Evolutionary conservation across 306 rosid genomes (phyloP), one percentile per base, ranked within the genome.

Genomic region (Spatholobus suberectus): DNA sequence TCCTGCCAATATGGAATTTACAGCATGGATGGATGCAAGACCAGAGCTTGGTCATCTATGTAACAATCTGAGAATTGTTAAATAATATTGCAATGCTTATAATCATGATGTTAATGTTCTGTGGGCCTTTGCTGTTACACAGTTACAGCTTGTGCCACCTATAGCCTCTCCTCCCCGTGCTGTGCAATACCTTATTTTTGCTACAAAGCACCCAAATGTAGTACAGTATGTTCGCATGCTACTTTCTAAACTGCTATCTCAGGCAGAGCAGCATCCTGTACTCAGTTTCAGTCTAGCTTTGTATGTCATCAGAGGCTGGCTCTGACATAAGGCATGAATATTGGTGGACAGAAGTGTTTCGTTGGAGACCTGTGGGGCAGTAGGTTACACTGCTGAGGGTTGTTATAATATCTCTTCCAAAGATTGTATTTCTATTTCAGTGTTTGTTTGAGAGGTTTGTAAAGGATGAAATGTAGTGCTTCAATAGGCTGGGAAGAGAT

Each of bases 11-110:
- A 77, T 40, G 85, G 73, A 82, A 59, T 91, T 91, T 63, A n/a
- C 89, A 27, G 87, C 90, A 5, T 93, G 97, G 97, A 93, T 93
- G 95, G 74, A 87, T 24, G 96, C 89, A 9, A 86, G 97, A 85
- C 97, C 96, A 72, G 97, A 93, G 86, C 95, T 93, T 29, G 96
- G 94, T 74, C 97, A 93, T 86, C 84, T 93, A 52, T 93, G 90
- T 83, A 90, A 90, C 79, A 93, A 93, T 85, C 96, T 93, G 14
- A 84, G 94, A 83, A 89, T 93, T 20, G 96, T 90, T 81, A 91
- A 90, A 80, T 93, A 80, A 87, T 55, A 59, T 51, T 54, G 85
- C 52, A 58, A 54, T 71, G 82, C 63, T 71, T 52, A 32, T 73
- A 49, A 55, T 43, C 57, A 78, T 29, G 41, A 63, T 41, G 41